A percentile compares a stretch with the other conserved stretches of the same genome.
These are phyloP conservation scores for Corrigiola litoralis DNA, from an alignment of 179 eudicot genomes.

Conservation along the genomic window DNA sequence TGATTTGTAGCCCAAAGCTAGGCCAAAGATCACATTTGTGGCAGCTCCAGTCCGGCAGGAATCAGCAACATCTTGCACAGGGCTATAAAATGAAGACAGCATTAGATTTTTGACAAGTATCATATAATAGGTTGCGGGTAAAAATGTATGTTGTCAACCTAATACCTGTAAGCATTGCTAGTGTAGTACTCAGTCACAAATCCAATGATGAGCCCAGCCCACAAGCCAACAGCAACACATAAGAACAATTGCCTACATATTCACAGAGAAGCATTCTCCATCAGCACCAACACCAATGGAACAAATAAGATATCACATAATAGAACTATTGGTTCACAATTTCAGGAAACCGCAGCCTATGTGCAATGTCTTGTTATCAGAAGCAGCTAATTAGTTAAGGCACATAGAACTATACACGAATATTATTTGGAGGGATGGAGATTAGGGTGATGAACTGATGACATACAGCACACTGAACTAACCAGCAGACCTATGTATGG, in stretches of 20 bases:
- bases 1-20: slow-evolving; percentile 92
- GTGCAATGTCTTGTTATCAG: no score
- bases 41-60: slow-evolving; percentile 99
- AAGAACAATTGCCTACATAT: slow-evolving; percentile 77
- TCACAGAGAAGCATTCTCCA: slow-evolving; percentile 1
- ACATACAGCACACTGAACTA: no score
- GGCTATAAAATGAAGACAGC: slow-evolving; percentile 39
- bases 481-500: no score
- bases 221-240: slow-evolving; percentile 87
- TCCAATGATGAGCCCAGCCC: slow-evolving; percentile 97
- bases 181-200: slow-evolving; percentile 91
- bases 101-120: not conserved
- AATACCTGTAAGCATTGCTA: slow-evolving; percentile 93
- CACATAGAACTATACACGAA: no score
- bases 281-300: slow-evolving; percentile 1
- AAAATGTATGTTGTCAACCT: not conserved
- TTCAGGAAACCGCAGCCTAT: no score
- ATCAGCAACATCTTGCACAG: slow-evolving; percentile 98
- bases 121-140: not conserved
- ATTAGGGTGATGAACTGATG: no score
- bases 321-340: no score
- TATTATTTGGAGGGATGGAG: no score
- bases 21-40: slow-evolving; percentile 88
- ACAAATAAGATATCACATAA: not conserved
- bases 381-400: no score